Percentiles rank a stretch among this genome's conserved stretches.
Evolutionary conservation across 345 rosid species (phyloP).

Genomic region (Brassica rapa): DNA sequence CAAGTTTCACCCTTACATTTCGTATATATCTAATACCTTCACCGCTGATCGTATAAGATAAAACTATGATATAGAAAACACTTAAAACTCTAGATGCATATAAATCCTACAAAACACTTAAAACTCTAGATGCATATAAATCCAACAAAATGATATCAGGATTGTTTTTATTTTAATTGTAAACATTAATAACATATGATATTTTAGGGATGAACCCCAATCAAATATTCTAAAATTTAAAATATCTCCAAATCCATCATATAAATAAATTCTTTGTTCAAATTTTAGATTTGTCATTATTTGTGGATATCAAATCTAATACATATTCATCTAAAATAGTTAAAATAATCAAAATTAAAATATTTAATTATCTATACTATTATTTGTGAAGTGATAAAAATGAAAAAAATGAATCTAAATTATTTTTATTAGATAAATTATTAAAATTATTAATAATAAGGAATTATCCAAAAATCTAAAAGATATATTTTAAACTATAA

Average conservation of each 20-base stretch:
- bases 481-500: too few species aligned
- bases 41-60: neutral
- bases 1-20: neutral
- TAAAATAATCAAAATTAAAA: neutral
- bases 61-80: neutral
- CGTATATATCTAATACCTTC: neutral
- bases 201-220: neutral
- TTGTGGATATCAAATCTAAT: neutral
- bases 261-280: neutral
- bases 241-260: neutral
- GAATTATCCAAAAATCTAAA: too few species aligned
- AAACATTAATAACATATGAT: too few species aligned
- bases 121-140: neutral
- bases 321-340: neutral
- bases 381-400: too few species aligned
- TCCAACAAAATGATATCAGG: neutral
- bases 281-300: neutral
- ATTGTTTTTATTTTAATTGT: too few species aligned
- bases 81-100: neutral
- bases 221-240: too few species aligned
- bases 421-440: too few species aligned
- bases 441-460: too few species aligned
- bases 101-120: neutral
- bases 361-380: too few species aligned
- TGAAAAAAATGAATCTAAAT: too few species aligned